Conservation (phyloP, 306 rosid genomes). For the Gillenia trifoliata region DNA sequence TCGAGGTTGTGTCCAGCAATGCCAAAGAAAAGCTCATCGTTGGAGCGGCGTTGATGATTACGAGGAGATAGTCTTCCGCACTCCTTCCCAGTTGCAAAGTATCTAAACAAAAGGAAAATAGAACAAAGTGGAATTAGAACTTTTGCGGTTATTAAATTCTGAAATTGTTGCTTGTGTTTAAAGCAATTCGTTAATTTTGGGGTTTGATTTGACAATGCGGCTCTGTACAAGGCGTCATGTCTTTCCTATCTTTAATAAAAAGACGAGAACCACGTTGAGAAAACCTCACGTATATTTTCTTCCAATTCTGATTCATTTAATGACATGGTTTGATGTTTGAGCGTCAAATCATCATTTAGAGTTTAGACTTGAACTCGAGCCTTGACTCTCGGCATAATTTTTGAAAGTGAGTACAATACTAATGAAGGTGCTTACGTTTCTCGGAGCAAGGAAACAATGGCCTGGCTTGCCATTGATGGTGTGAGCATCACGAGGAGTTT, state of each 20-base stretch:
- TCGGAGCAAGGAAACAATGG: constrained; percentile 86
- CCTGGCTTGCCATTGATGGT: constrained; percentile 89
- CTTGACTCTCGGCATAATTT: background rate
- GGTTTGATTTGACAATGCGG: too few species aligned
- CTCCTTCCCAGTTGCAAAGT: constrained; percentile 75
- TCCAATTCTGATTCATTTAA: too few species aligned
- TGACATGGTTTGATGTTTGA: background rate
- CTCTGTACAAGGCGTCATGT: too few species aligned
- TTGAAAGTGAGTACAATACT: too few species aligned
- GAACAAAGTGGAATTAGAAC: background rate
- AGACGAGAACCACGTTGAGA: too few species aligned
- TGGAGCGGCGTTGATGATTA: constrained; percentile 64
- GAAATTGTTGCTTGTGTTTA: background rate
- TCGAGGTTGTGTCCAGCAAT: constrained; percentile 68
- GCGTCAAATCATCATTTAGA: background rate
- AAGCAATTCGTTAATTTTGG: background rate
- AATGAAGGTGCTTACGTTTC: constrained; percentile 49
- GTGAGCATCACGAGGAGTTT: constrained; percentile 85
- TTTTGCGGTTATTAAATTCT: too few species aligned
- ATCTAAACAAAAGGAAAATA: constrained; percentile 34
- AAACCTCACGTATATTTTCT: too few species aligned
- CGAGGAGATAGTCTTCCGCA: constrained; percentile 54
- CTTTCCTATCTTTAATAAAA: too few species aligned
- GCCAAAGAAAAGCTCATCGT: constrained; percentile 67
- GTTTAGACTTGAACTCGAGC: too few species aligned